Evolutionary conservation across 1,284 basidiomycete genomes (phyloP), one percentile per base, ranked within the genome.

Genomic region (Hymenochaete sp.): DNA sequence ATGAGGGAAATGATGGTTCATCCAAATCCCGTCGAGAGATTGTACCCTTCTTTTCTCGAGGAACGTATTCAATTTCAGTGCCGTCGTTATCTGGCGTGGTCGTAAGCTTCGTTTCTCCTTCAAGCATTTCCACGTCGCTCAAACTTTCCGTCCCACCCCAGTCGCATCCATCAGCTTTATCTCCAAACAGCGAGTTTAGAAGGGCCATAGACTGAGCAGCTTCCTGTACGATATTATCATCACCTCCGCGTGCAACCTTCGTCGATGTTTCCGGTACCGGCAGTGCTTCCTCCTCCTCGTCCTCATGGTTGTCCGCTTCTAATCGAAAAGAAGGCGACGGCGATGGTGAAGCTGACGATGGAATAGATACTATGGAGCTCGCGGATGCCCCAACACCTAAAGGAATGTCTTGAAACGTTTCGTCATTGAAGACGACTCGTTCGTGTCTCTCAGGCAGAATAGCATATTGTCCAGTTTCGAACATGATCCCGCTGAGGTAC

Each of bases 401-500:
- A n/a, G n/a, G 24, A 21, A 26, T 19, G 10, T 3, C n/a, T 9
- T 35, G 9, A 22, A 14, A 13, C 14, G 16, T 22, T 35, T 36
- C 22, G 31, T 18, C 19, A 29, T 3, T 7, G 14, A 44, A 24
- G 18, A 10, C 52, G 25, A 28, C 37, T 14, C n/a, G 38, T 10
- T 38, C 26, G 10, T 43, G 27, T 3, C 31, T 42, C 21, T 45
- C 40, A 22, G 52, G 43, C 0, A 54, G 38, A 10, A 54, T 40
- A 22, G 57, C 40, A 2, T 56, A 51, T 13, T 55, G 53, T 7
- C 46, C 56, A 8, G 55, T 57, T 42, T 81, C 78, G 54, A 86
- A 54, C 59, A 82, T 80, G 22, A 72, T 62, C 2, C 82, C 84
- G 47, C 73, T 81, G 53, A 85, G 55, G 56, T 82, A 75, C 16